These are phyloP conservation scores for Hyphopichia buzzinii DNA, from an alignment of 1,139 yeast species.

Conservation along the genomic window DNA sequence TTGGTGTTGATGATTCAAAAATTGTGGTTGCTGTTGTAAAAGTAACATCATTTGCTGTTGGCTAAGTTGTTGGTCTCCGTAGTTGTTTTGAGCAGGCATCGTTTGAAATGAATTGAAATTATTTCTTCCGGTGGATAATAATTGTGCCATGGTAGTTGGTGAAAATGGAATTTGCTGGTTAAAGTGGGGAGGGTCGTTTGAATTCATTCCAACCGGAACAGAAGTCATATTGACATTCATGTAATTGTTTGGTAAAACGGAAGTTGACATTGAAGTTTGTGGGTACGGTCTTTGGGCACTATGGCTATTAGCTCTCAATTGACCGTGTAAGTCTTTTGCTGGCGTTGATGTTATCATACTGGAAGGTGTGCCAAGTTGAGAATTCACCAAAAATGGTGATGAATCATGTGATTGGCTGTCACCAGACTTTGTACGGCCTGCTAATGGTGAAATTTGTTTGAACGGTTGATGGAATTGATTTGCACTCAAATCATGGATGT, in stretches of 20 bases:
- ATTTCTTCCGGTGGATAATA: not conserved
- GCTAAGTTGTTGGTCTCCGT: not conserved
- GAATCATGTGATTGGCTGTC: slow-evolving; percentile 10
- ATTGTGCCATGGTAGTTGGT: not conserved
- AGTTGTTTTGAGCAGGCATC: not conserved
- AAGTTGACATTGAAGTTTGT: slow-evolving; percentile 1
- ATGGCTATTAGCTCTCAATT: not conserved
- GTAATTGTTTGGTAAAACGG: not conserved
- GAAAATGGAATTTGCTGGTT: not conserved
- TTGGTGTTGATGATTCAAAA: slow-evolving; percentile 10
- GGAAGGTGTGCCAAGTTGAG: slow-evolving; percentile 6
- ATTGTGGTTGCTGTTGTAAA: slow-evolving; percentile 1
- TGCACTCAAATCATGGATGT: slow-evolving; percentile 6
- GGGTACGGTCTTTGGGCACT: slow-evolving; percentile 1
- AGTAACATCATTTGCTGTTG: not conserved
- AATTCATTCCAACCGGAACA: not conserved
- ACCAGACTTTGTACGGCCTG: not conserved
- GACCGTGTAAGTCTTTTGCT: slow-evolving; percentile 7
- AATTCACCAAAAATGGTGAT: slow-evolving; percentile 11
- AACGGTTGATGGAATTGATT: not conserved
- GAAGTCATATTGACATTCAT: not conserved
- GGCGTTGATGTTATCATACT: slow-evolving; percentile 17
- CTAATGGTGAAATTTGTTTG: slow-evolving; percentile 1
- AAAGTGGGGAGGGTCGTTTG: not conserved
- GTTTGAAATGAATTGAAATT: not conserved